Conservation (phyloP, 1,284 basidiomycete species). For the Nidula niveotomentosa region DNA sequence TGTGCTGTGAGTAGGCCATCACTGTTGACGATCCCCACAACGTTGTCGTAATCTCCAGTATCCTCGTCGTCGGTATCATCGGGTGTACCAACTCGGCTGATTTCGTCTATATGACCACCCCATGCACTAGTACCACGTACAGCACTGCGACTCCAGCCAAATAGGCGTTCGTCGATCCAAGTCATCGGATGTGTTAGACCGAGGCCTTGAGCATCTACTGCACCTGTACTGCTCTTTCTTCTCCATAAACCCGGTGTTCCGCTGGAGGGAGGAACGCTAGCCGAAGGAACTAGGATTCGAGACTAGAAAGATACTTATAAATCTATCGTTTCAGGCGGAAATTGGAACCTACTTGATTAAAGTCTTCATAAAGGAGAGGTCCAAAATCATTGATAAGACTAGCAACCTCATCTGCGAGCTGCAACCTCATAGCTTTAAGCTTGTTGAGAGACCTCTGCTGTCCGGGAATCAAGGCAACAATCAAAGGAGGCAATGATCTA, state of each 20-base stretch:
- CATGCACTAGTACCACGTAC: conserved; percentile 75
- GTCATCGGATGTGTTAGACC: conserved; percentile 86
- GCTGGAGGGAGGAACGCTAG: conserved; percentile 77
- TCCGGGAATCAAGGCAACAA: conserved; percentile 90
- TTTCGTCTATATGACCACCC: conserved; percentile 61
- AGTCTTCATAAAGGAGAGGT: conserved; percentile 87
- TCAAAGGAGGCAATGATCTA: conserved; percentile 89
- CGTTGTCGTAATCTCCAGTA: conserved; percentile 78
- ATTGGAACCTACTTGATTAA: conserved; percentile 65
- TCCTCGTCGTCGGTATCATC: conserved; percentile 78
- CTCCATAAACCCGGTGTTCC: conserved; percentile 71
- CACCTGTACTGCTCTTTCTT: conserved; percentile 71
- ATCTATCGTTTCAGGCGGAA: background rate
- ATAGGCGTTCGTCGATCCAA: conserved; percentile 92
- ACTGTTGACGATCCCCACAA: conserved; percentile 59
- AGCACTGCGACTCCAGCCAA: conserved; percentile 86
- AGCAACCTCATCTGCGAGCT: conserved; percentile 86
- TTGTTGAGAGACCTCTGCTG: conserved; percentile 85
- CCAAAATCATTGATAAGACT: conserved; percentile 91
- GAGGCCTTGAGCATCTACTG: conserved; percentile 78
- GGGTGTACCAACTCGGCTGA: conserved; percentile 65
- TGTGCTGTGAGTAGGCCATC: conserved; percentile 40
- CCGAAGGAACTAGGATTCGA: conserved; percentile 82
- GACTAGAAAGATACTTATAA: conserved; percentile 40
- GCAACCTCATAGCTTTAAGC: conserved; percentile 78